Base-by-base conservation (phyloP, 371 early-diverging fungal genomes). In the Capillidium heterosporum region DNA sequence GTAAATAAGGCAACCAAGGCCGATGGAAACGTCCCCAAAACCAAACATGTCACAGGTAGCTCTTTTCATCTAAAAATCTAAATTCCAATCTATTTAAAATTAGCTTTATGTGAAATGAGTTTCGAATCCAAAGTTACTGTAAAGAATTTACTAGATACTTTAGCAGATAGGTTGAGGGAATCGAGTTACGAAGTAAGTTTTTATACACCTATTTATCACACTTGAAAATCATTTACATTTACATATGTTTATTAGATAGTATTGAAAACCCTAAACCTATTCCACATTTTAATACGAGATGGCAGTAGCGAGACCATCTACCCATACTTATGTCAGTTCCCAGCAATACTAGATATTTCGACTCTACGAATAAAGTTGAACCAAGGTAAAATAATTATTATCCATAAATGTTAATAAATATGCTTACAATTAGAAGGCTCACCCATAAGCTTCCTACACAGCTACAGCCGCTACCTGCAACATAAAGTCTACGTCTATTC, bases 51-150 rank as follows among this genome's bases (percentile, higher is more conserved):
- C 31, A 32, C 31, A 11, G 51, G 51, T 50, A 50, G 19, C 27
- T 10, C 10, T 21, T 48, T 40, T 13, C 10, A 40, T 13, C n/a
- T 40, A 40, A 13, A 40, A 40, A 40, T 13, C n/a, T 40, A 40
- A 40, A 13, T 40, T 13, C 10, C n/a, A 40, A 13, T 40, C n/a
- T 40, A 40, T 13, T 40, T 40, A 10, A 40, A 40, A n/a, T n/a
- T 42, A 54, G 55, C 55, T 26, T 41, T 54, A 39, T 54, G 55
- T 42, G 17, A 17, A 19, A 28, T 32, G 24, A 32, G 35, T 31
- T 54, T 40, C 42, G 55, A 54, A 32, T 41, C 24, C 29, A 54
- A 54, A 26, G 55, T 32, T 54, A 54, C 55, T 41, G 19, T 54
- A 1, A 32, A 32, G 15, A 54, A 54, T 26, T 41, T 54, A 43